phyloP scores from a whole-genome alignment of 2,329 filamentous ascomycete genomes.

The Beauveria pseudobassiana region DNA sequence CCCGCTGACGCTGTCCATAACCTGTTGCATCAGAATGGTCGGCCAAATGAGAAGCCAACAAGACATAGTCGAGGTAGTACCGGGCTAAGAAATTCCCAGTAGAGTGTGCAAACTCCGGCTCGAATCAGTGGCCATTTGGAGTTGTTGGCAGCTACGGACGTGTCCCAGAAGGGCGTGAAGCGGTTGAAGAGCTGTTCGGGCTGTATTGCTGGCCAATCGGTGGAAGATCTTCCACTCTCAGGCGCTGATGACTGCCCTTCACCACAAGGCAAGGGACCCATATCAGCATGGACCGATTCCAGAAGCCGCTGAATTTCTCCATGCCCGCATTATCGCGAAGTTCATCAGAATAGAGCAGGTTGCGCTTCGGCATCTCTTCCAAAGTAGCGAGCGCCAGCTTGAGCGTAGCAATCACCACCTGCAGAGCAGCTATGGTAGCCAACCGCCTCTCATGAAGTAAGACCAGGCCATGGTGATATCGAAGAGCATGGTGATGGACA shows the following conservation, averaged over 20 bases:
- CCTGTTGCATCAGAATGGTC: slow-evolving; percentile 6
- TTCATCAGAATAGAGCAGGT: background rate
- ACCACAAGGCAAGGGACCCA: background rate
- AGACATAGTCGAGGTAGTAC: background rate
- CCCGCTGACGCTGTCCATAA: background rate
- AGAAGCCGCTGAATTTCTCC: slow-evolving; percentile 17
- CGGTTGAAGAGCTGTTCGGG: background rate
- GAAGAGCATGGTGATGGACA: slow-evolving; percentile 25
- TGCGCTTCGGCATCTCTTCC: slow-evolving; percentile 24
- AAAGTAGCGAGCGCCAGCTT: slow-evolving; percentile 23
- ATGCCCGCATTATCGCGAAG: slow-evolving; percentile 11
- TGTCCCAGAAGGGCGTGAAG: background rate
- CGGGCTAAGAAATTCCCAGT: background rate
- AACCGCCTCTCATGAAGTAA: slow-evolving; percentile 23
- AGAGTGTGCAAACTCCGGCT: background rate
- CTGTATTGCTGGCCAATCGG: background rate
- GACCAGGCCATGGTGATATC: slow-evolving; percentile 27
- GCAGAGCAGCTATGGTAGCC: slow-evolving; percentile 19
- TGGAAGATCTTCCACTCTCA: background rate
- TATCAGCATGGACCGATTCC: background rate
- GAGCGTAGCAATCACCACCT: slow-evolving; percentile 18
- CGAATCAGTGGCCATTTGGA: background rate
- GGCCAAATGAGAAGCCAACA: background rate
- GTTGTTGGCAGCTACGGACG: background rate
- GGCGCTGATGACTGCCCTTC: background rate